Conservation (phyloP, 208 protist species). For the Novymonas esmeraldas region DNA sequence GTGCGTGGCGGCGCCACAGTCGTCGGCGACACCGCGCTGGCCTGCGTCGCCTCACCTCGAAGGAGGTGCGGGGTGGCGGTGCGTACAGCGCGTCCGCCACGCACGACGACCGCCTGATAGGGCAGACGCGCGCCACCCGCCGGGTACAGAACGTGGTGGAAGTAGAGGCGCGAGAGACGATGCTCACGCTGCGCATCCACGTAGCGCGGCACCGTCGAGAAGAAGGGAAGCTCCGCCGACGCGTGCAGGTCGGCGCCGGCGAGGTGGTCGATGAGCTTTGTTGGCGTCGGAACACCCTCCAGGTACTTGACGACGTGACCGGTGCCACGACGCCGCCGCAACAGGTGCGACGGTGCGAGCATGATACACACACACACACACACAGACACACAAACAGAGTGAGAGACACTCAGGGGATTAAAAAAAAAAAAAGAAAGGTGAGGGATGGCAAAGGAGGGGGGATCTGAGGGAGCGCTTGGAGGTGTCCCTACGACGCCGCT, state of each 20-base stretch:
- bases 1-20: background rate
- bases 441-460: too few species aligned
- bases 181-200: constrained; percentile 55
- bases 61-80: constrained; percentile 12
- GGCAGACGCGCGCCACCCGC: constrained; percentile 65
- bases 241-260: constrained; percentile 70
- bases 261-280: constrained; percentile 72
- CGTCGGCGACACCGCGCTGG: background rate
- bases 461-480: too few species aligned
- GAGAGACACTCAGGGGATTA: background rate
- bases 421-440: background rate
- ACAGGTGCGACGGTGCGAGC: constrained; percentile 7
- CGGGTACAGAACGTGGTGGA: constrained; percentile 83
- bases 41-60: background rate
- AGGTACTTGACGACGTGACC: constrained; percentile 76
- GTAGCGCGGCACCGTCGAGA: constrained; percentile 70
- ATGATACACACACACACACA: too few species aligned
- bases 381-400: background rate
- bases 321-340: constrained; percentile 31
- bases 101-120: constrained; percentile 74
- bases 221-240: constrained; percentile 42
- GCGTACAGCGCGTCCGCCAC: constrained; percentile 56
- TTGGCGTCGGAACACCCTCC: constrained; percentile 64
- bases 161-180: constrained; percentile 75
- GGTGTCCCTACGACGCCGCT: too few species aligned